phyloP scores from a whole-genome alignment of 306 rosid genomes.

The Cucurbita moschata region DNA sequence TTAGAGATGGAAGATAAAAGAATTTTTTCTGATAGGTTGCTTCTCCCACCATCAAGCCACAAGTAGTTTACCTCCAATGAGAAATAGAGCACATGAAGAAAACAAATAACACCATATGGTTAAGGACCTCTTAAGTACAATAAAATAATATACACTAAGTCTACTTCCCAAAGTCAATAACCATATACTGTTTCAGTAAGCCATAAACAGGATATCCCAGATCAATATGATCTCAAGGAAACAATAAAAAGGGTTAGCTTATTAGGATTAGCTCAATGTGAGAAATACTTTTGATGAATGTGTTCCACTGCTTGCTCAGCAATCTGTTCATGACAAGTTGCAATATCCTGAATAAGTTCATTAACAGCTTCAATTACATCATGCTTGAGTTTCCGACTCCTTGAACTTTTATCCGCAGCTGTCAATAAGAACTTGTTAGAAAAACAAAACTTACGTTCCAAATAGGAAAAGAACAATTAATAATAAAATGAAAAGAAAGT shows the following conservation, averaged over 20 bases:
- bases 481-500: neutral
- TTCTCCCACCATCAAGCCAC: neutral
- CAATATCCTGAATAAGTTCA: conserved; percentile 86
- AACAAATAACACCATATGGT: neutral
- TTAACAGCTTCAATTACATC: conserved; percentile 98
- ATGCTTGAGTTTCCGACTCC: conserved; percentile 78
- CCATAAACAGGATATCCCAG: neutral
- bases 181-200: neutral
- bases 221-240: neutral
- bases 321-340: conserved; percentile 80
- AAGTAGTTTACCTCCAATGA: neutral
- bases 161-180: neutral
- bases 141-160: neutral
- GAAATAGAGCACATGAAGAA: neutral
- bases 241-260: neutral
- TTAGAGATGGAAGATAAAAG: neutral
- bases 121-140: neutral
- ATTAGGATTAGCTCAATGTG: neutral
- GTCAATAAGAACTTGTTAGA: conserved; percentile 11
- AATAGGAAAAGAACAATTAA: neutral
- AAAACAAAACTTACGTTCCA: neutral
- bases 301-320: conserved; percentile 99
- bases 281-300: conserved; percentile 83
- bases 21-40: neutral
- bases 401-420: conserved; percentile 81